Evolutionary conservation across 2,329 filamentous ascomycete genomes (phyloP), one percentile per base, ranked within the genome.

Genomic region (Sporothrix mexicana): DNA sequence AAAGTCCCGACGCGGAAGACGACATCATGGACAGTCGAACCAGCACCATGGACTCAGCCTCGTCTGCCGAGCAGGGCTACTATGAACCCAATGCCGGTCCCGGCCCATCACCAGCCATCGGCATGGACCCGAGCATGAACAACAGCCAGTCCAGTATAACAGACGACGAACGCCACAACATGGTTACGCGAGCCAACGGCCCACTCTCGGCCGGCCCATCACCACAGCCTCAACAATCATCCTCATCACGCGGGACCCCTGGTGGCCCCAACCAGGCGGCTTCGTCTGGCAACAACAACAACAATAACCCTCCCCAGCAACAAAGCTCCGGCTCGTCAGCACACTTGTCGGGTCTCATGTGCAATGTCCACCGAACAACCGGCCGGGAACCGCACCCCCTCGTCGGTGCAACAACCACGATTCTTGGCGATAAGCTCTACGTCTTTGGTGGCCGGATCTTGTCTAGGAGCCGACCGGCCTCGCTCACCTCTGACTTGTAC

Each of bases 401-500:
- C 2, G 96, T 99, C 0, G 96, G 96, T 45, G 95, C 96, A 5
- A 98, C 96, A 0, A 98, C 96, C 0, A 98, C 96, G 0, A 93
- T 98, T 66, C 82, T 99, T 1, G 96, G 95, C 41, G 96, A 99
- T 81, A 98, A 97, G 81, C 86, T 99, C 25, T 99, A 97, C 80
- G 95, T 98, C 3, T 99, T 98, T 84, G 96, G 96, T 64, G 96
- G 96, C 8, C 88, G 95, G 70, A 90, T 97, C 77, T 83, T 98
- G 69, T 98, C 96, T 15, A 86, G 94, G 76, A 95, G 90, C 75
- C 90, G 93, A 72, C 93, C 95, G 9, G 85, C 88, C 6, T 91
- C 93, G 69, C 84, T 99, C 74, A 98, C 95, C 0, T 92, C 94
- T 6, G 94, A 98, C 78, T 84, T 99, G 74, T 98, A 97, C 81